Percentiles rank a stretch among this genome's conserved stretches.
Evolutionary conservation across 768 basidiomycete species (phyloP).

Genomic region (Russula abietina): DNA sequence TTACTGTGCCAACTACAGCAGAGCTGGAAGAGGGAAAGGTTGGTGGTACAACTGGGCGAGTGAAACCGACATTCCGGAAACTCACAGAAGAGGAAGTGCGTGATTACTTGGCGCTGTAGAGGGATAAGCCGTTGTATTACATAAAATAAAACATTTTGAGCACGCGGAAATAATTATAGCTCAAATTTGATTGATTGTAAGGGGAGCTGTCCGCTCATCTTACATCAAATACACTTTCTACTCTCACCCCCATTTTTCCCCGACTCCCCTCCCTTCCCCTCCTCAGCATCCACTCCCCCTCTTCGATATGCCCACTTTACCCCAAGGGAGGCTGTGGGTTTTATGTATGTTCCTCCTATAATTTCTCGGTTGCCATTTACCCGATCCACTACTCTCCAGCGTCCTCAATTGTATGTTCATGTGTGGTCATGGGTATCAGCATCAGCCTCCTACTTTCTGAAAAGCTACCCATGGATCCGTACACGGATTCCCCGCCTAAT

Average conservation of each 20-base stretch:
- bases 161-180: background rate
- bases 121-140: background rate
- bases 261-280: background rate
- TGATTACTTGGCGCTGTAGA: slow-evolving; percentile 85
- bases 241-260: background rate
- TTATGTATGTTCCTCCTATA: background rate
- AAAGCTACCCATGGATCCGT: too few relatives aligned
- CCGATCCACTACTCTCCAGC: background rate
- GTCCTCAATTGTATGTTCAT: slow-evolving; percentile 10
- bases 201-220: background rate
- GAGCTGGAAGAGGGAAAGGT: slow-evolving; percentile 68
- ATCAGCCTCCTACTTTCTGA: background rate
- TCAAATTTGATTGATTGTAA: background rate
- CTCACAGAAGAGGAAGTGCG: slow-evolving; percentile 93
- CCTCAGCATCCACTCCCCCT: background rate
- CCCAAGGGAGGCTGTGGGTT: slow-evolving; percentile 11
- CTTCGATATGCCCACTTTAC: slow-evolving; percentile 14
- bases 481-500: rapidly evolving
- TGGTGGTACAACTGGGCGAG: slow-evolving; percentile 60
- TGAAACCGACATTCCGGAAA: slow-evolving; percentile 89
- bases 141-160: background rate
- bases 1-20: slow-evolving; percentile 75
- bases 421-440: slow-evolving; percentile 12
- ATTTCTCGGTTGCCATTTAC: background rate
- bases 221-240: background rate